Percentiles rank a stretch among this genome's conserved stretches.
These are phyloP conservation scores for Gossypium arboreum DNA, from an alignment of 345 rosid species.

Conservation along the genomic window DNA sequence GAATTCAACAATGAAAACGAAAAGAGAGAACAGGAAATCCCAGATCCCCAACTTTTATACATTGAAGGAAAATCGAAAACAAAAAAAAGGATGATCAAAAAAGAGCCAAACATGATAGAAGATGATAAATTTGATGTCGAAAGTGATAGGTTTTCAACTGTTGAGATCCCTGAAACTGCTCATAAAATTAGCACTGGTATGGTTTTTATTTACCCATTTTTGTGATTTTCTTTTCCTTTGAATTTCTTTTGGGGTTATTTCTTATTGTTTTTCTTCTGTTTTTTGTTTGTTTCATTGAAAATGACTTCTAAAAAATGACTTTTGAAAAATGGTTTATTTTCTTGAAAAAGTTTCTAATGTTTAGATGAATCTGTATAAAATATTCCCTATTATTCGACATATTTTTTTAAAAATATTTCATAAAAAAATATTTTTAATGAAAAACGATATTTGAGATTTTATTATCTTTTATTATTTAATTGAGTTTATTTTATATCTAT, in stretches of 20 bases:
- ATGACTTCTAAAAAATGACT: fast-evolving
- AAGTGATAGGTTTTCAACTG: slow-evolving; percentile 17
- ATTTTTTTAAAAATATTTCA: no score
- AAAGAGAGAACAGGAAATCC: background rate
- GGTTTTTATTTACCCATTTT: background rate
- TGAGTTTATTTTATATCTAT: no score
- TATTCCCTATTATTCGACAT: no score
- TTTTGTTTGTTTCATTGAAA: no score
- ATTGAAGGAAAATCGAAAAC: background rate
- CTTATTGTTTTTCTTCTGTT: no score
- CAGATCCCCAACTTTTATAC: slow-evolving; percentile 28
- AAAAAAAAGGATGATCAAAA: slow-evolving; percentile 20
- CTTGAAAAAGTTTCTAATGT: no score
- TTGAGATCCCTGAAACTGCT: slow-evolving; percentile 64
- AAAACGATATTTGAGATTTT: no score
- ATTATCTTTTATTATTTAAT: no score
- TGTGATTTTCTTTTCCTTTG: background rate
- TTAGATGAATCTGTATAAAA: no score
- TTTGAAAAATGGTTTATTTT: no score
- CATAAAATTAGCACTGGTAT: slow-evolving; percentile 79
- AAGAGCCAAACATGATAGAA: slow-evolving; percentile 23
- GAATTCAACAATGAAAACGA: background rate
- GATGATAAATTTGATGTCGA: slow-evolving; percentile 12
- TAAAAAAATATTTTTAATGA: no score
- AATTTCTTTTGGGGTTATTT: background rate